Evolutionary conservation across 148 eudicot species (phyloP).

Genomic region (Mesembryanthemum crystallinum): DNA sequence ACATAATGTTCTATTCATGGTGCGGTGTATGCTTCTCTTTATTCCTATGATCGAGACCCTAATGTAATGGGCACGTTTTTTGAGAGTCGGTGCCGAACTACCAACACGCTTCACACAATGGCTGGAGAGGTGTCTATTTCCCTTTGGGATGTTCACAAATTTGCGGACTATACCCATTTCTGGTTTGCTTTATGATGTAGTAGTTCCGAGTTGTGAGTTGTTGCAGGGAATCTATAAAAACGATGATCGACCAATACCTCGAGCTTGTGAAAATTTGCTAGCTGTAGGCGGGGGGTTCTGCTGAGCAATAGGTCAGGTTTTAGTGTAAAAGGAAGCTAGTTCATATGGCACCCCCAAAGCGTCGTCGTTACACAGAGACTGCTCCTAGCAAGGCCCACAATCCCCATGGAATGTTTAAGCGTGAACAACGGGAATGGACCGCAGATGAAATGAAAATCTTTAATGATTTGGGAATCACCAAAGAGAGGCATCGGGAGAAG

Average conservation of each 20-base stretch:
- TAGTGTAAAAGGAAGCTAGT: too few species aligned
- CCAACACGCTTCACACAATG: not conserved
- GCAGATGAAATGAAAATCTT: not conserved
- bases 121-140: not conserved
- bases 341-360: too few species aligned
- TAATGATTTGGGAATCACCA: not conserved
- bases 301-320: too few species aligned
- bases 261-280: too few species aligned
- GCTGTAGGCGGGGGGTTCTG: too few species aligned
- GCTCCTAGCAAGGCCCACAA: too few species aligned
- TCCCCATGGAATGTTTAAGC: too few species aligned
- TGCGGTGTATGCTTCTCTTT: slow-evolving; percentile 1
- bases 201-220: not conserved
- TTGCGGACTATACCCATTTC: not conserved
- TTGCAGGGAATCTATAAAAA: too few species aligned
- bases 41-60: not conserved
- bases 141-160: not conserved
- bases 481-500: not conserved
- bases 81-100: not conserved
- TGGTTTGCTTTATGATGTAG: not conserved
- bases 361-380: too few species aligned
- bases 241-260: too few species aligned
- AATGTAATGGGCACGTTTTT: not conserved
- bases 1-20: not conserved
- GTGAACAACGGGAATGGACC: not conserved